These are phyloP conservation scores for Trichoderma virens DNA, from an alignment of 495 filamentous ascomycete species.

Conservation along the genomic window DNA sequence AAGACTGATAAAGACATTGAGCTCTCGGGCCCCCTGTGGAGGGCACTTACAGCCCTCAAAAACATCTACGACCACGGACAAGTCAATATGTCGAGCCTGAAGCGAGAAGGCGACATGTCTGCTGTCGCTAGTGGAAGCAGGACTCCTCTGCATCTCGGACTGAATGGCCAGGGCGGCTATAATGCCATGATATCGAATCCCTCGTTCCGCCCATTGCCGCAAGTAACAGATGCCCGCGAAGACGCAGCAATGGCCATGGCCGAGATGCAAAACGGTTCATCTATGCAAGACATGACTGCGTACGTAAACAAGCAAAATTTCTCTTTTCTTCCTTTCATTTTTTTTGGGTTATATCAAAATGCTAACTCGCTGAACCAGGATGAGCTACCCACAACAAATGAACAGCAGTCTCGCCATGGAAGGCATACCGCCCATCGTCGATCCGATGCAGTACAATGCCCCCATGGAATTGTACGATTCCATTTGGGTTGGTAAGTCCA, in stretches of 20 bases:
- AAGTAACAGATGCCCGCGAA: slow-evolving; percentile 40
- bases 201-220: slow-evolving; percentile 23
- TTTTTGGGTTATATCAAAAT: not conserved
- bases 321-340: not conserved
- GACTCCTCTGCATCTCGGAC: slow-evolving; percentile 23
- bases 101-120: slow-evolving; percentile 29
- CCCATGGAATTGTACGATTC: slow-evolving; percentile 53
- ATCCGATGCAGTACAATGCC: slow-evolving; percentile 39
- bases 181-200: not conserved
- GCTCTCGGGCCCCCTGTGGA: slow-evolving; percentile 44
- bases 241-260: slow-evolving; percentile 50
- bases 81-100: slow-evolving; percentile 29
- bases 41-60: slow-evolving; percentile 44
- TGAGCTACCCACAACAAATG: slow-evolving; percentile 10
- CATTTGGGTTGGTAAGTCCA: slow-evolving; percentile 48
- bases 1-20: slow-evolving; percentile 46
- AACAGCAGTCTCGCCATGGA: slow-evolving; percentile 15
- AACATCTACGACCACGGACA: slow-evolving; percentile 53
- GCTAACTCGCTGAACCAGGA: slow-evolving; percentile 12
- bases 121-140: slow-evolving; percentile 28
- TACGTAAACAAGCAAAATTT: slow-evolving; percentile 12
- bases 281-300: slow-evolving; percentile 28
- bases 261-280: slow-evolving; percentile 41
- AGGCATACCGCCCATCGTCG: slow-evolving; percentile 28
- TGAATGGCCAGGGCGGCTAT: not conserved